phyloP scores from a whole-genome alignment of 2,329 filamentous ascomycete genomes.

The Tolypocladium tropicale region DNA sequence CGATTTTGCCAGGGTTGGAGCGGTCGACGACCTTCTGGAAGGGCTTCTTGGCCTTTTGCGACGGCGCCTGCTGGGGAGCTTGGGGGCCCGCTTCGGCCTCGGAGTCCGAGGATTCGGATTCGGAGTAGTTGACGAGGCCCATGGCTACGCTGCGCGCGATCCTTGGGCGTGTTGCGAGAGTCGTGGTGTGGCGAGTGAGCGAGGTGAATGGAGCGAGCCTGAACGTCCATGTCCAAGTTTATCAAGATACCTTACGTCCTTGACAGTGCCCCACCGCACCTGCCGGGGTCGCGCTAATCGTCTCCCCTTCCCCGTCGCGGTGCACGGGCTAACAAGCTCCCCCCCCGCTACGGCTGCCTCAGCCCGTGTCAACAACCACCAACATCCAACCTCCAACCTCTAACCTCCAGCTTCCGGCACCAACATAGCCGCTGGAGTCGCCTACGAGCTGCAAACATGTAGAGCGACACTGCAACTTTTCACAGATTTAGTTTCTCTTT shows the following conservation, averaged over 20 bases:
- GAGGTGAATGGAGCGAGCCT: background rate
- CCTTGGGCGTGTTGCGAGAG: background rate
- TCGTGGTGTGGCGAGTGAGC: background rate
- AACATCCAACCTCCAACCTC: background rate
- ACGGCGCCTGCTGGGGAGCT: constrained; percentile 18
- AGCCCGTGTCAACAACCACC: no score
- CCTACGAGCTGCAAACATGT: constrained; percentile 7
- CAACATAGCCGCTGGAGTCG: background rate
- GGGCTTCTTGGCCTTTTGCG: constrained; percentile 39
- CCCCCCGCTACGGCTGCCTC: no score
- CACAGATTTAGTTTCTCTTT: background rate
- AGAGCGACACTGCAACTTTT: constrained; percentile 1
- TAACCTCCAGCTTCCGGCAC: background rate
- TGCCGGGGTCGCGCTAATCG: background rate
- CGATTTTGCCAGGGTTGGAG: constrained; percentile 73
- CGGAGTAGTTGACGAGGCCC: constrained; percentile 71
- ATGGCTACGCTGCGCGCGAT: constrained; percentile 33
- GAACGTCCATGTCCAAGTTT: background rate
- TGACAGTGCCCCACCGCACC: background rate
- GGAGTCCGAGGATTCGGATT: constrained; percentile 69
- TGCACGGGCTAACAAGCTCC: no score
- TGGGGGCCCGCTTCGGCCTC: constrained; percentile 30
- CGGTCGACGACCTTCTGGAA: constrained; percentile 77
- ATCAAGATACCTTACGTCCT: no score
- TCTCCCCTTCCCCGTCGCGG: background rate